Evolutionary conservation across 139 green algal genomes (phyloP), one percentile per base, ranked within the genome.

Genomic region (Tetradesmus lagerheimii): DNA sequence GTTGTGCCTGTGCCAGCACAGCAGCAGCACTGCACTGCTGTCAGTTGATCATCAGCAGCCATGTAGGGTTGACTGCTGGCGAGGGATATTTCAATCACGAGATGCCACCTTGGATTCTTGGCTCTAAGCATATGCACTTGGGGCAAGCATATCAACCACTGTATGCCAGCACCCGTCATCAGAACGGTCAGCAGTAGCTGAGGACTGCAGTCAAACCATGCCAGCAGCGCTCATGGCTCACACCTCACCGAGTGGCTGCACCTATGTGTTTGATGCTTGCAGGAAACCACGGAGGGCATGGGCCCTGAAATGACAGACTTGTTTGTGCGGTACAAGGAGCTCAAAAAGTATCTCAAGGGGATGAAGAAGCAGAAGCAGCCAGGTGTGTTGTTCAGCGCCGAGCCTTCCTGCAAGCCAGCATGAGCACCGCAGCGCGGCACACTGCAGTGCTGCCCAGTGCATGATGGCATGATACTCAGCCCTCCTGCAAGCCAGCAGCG

Each of bases 301-400:
- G 66, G 64, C 47, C 57, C 53, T 29, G 82, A 87, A 57, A 87
- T 87, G 82, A 45, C 71, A 6, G 53, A 77, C 23, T 20, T 87
- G 18, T 87, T 87, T 53, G 47, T 87, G 23, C 15, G 93, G 14
- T 95, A 94, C 83, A 94, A 94, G 79, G 88, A 91, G 66, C 85
- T 94, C 3, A 94, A 94, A 53, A 93, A 94, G 67, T 79, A 93
- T 39, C n/a, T 93, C 15, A 93, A 92, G 78, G 74, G n/a, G 16
- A 90, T 94, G 39, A 89, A 90, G 57, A 79, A 67, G 53, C 50
- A 43, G 79, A 74, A 77, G 31, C 34, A 85, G 29, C 38, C 37
- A 66, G 39, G 79, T 85, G 41, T 39, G 9, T 79, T 14, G n/a
- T n/a, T n/a, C n/a, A n/a, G n/a, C n/a, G n/a, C n/a, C n/a, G n/a